phyloP scores from a whole-genome alignment of 2,329 filamentous ascomycete genomes.

The Septoria linicola region DNA sequence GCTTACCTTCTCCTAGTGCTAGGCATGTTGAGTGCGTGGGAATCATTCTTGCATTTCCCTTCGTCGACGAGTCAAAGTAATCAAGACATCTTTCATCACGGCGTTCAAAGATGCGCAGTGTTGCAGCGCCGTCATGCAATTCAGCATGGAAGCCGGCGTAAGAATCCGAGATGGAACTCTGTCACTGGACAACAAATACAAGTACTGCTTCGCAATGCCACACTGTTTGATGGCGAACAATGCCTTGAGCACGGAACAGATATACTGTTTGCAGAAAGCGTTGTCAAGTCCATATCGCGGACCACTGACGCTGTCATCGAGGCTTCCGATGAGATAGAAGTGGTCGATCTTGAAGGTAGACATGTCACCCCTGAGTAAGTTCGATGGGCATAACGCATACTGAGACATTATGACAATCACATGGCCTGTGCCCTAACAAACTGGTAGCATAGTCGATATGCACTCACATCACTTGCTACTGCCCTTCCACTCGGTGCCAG shows the following conservation, averaged over 20 bases:
- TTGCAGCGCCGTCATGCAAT: background rate
- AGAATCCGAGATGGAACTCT: background rate
- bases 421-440: too few relatives aligned
- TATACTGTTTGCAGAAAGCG: background rate
- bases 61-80: background rate
- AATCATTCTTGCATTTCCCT: background rate
- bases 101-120: background rate
- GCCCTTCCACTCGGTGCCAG: slow-evolving; percentile 6
- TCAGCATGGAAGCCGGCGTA: background rate
- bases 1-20: background rate
- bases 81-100: background rate
- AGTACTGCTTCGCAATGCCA: background rate
- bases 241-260: background rate
- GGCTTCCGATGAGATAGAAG: background rate
- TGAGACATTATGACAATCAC: too few relatives aligned
- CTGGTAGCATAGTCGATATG: slow-evolving; percentile 6
- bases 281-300: background rate
- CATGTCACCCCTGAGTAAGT: slow-evolving; percentile 9
- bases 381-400: too few relatives aligned
- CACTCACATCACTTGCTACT: slow-evolving; percentile 4
- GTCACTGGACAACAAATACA: background rate
- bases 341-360: slow-evolving; percentile 1
- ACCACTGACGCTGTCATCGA: background rate
- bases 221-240: slow-evolving; percentile 1
- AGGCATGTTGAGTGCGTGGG: background rate